Evolutionary conservation across 73 alveolate genomes (phyloP).

Genomic region (Uronychia setigera): DNA sequence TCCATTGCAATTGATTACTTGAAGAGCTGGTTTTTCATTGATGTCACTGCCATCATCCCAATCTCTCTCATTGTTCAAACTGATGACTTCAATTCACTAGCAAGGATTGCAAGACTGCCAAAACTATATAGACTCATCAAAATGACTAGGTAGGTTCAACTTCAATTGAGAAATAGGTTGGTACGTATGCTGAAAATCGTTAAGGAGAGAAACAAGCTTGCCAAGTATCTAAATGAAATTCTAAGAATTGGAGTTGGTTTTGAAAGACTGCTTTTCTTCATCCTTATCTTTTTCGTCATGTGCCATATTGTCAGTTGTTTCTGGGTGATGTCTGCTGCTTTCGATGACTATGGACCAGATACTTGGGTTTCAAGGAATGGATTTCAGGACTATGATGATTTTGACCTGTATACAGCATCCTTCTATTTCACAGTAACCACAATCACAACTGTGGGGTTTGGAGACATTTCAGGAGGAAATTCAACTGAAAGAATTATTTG

Average conservation of each 20-base stretch:
- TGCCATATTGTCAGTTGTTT: slow-evolving; percentile 70
- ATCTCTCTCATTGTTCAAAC: slow-evolving; percentile 48
- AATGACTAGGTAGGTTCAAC: slow-evolving; percentile 54
- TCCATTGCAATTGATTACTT: slow-evolving; percentile 55
- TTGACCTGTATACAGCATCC: slow-evolving; percentile 75
- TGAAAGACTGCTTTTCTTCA: slow-evolving; percentile 63
- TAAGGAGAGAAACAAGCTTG: slow-evolving; percentile 76
- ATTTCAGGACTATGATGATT: slow-evolving; percentile 44
- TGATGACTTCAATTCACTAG: slow-evolving; percentile 41
- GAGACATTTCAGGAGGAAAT: slow-evolving; percentile 78
- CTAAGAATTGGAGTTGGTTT: slow-evolving; percentile 59
- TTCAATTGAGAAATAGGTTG: slow-evolving; percentile 18
- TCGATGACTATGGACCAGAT: slow-evolving; percentile 32
- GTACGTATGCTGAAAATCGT: slow-evolving; percentile 82
- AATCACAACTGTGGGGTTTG: slow-evolving; percentile 93
- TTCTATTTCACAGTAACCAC: slow-evolving; percentile 89
- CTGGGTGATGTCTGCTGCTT: slow-evolving; percentile 60
- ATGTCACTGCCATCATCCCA: slow-evolving; percentile 68
- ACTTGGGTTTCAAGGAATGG: slow-evolving; percentile 65
- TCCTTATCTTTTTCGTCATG: slow-evolving; percentile 47
- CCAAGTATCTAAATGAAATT: slow-evolving; percentile 46
- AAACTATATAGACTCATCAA: slow-evolving; percentile 79
- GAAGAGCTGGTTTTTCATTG: slow-evolving; percentile 62
- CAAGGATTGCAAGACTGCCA: slow-evolving; percentile 75
- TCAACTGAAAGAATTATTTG: slow-evolving; percentile 68